Percentiles rank a stretch among this genome's conserved stretches.
Evolutionary conservation across 2,329 filamentous ascomycete genomes (phyloP).

Genomic region (Aureobasidium sp.): DNA sequence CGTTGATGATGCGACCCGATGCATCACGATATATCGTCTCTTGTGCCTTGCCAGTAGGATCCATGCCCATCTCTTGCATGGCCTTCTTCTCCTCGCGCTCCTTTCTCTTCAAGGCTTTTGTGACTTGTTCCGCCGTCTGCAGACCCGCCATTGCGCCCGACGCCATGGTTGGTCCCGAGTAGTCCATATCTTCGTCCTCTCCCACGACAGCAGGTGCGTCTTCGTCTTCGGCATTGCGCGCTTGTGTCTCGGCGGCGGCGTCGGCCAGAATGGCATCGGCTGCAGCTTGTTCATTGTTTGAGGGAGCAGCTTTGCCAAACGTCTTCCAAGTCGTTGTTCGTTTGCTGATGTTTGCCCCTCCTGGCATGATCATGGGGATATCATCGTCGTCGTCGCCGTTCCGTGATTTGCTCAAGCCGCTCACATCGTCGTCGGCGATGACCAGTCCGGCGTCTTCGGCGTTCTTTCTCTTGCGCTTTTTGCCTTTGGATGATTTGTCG

Average conservation of each 20-base stretch:
- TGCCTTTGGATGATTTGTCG: slow-evolving; percentile 46
- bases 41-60: slow-evolving; percentile 44
- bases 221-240: slow-evolving; percentile 27
- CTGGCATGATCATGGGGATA: slow-evolving; percentile 36
- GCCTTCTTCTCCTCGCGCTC: slow-evolving; percentile 55
- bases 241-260: slow-evolving; percentile 27
- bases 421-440: slow-evolving; percentile 48
- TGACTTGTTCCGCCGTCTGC: slow-evolving; percentile 73
- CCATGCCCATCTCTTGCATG: slow-evolving; percentile 40
- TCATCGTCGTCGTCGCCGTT: slow-evolving; percentile 50
- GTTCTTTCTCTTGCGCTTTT: slow-evolving; percentile 42
- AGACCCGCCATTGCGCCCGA: slow-evolving; percentile 82
- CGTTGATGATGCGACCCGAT: slow-evolving; percentile 86
- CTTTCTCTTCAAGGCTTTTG: slow-evolving; percentile 50
- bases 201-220: slow-evolving; percentile 45
- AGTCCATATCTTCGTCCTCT: slow-evolving; percentile 42
- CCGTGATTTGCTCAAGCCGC: slow-evolving; percentile 42
- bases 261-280: slow-evolving; percentile 43
- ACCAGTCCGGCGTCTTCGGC: slow-evolving; percentile 35
- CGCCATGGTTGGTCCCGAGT: slow-evolving; percentile 62
- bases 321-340: slow-evolving; percentile 79
- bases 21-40: slow-evolving; percentile 96
- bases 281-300: slow-evolving; percentile 51
- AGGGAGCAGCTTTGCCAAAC: slow-evolving; percentile 49
- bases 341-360: slow-evolving; percentile 61